Percentiles rank a stretch among this genome's conserved stretches.
Conservation (phyloP, 768 basidiomycete species). For the Suillus subluteus region DNA sequence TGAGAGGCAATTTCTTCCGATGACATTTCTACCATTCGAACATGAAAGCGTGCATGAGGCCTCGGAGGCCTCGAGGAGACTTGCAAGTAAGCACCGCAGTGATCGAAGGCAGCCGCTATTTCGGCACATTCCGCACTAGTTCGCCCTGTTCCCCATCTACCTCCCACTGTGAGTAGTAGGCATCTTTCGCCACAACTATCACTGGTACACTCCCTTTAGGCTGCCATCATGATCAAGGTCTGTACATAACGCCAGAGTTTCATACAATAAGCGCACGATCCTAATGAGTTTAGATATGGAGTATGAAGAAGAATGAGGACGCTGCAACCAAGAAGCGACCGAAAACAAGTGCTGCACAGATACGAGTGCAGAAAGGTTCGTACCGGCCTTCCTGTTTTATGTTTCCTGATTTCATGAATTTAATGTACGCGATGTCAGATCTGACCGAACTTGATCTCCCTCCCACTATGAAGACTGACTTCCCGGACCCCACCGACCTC, state of each 20-base stretch:
- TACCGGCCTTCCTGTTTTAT: neutral
- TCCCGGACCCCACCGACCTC: constrained; percentile 91
- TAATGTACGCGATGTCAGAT: constrained; percentile 51
- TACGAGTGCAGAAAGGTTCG: constrained; percentile 98
- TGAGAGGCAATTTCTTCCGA: neutral
- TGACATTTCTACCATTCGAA: neutral
- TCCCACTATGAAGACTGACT: constrained; percentile 93
- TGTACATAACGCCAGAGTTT: constrained; percentile 4
- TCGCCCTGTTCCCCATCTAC: constrained; percentile 23
- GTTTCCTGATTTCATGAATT: constrained; percentile 2
- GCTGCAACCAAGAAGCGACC: constrained; percentile 97
- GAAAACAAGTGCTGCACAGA: constrained; percentile 97
- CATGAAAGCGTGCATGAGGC: neutral
- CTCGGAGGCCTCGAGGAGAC: neutral
- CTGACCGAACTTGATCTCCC: constrained; percentile 96
- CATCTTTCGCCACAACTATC: constrained; percentile 21
- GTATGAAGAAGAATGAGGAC: constrained; percentile 99
- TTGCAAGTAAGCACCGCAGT: neutral
- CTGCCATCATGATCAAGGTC: constrained; percentile 49
- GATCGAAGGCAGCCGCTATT: neutral
- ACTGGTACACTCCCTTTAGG: constrained; percentile 12
- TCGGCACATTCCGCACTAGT: constrained; percentile 35
- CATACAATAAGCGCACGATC: constrained; percentile 14
- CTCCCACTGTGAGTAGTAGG: constrained; percentile 4
- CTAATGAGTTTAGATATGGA: constrained; percentile 78